Evolutionary conservation across 164 flowering plant genomes (phyloP), one percentile per base, ranked within the genome.

Genomic region (Protea cynaroides): DNA sequence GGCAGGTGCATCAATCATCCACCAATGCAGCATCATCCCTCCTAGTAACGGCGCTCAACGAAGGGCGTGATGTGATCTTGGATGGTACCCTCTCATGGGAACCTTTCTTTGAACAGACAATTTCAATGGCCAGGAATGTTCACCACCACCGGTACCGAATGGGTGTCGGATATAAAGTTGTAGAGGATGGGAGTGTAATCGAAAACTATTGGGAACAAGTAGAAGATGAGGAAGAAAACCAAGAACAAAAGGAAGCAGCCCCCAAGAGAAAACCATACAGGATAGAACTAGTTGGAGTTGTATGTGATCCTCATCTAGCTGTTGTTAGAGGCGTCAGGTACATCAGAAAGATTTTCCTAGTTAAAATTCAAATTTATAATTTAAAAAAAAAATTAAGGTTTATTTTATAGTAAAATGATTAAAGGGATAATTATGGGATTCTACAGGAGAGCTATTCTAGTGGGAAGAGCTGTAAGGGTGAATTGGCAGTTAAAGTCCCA

Each of bases 1-100:
- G 3, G 56, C 76, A 93, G 98, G 97, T 91, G 61, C 97, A 94
- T 65, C 93, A 91, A 74, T 88, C 96, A n/a, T 94, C 98, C 0
- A 90, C 87, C 0, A 89, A 92, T 56, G 98, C 97, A 14, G 98
- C 97, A 58, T 90, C 97, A 8, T 93, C 98, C 0, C 80, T 93
- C 3, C 87, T 93, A 21, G 98, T 90, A n/a, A 90, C 96, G 0
- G 97, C 98, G 4, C 76, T 93, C 13, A 93, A 93, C 52, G 97
- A 90, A 70, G 98, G 98, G 11, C 82, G 98, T 0, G 98, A 93
- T 25, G 96, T 93, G 69, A 93, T 90, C 62, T 82, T 93, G 98
- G 98, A 93, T 46, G 94, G 97, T 0, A 93, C 97, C 0, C 69
- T 93, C 8, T 83, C 97, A 7, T 90, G 98, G 97, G 89, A 68